Evolutionary conservation across 2,329 filamentous ascomycete genomes (phyloP), one percentile per base, ranked within the genome.

Genomic region (Curvularia sp.): DNA sequence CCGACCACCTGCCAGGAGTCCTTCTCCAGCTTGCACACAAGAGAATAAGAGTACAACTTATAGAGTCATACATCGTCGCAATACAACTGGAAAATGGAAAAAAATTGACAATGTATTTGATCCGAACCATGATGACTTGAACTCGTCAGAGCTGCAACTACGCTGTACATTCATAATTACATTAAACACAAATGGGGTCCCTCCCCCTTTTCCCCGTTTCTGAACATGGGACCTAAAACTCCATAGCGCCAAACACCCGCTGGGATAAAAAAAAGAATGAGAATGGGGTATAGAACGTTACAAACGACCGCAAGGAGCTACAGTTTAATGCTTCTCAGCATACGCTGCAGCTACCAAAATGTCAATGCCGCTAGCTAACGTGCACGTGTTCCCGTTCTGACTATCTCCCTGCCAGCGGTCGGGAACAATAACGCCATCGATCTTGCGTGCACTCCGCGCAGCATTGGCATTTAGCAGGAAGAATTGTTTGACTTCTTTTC

Each of bases 281-380:
- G 23, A 49, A 49, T 2, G 38, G 55, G 55, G 55, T 57, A 57
- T 57, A 53, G 46, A 54, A 57, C 55, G 39, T 19, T 53, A 57
- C 53, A 32, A 55, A 28, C 18, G 23, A 43, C 21, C 30, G 13
- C 28, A 47, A 28, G 32, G 32, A 49, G 32, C n/a, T 18, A 19
- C 7, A 28, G 15, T 27, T 19, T 49, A 49, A 32, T 55, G 63
- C 34, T 51, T 36, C 10, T 30, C 43, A 18, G 55, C 60, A 45
- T 61, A 43, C 1, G 66, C 68, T 38, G 74, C 74, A 49, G 86
- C 88, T 53, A 90, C 85, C 19, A 90, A 74, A n/a, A 82, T 82
- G 76, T 90, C 88, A 66, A 90, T 75, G 0, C 86, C 88, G 23
- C 83, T 83, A 67, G 84, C 86, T 46, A 90, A 88, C n/a, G 85